Conservation (phyloP, 1,284 basidiomycete species). For the Irpex lacteus region DNA sequence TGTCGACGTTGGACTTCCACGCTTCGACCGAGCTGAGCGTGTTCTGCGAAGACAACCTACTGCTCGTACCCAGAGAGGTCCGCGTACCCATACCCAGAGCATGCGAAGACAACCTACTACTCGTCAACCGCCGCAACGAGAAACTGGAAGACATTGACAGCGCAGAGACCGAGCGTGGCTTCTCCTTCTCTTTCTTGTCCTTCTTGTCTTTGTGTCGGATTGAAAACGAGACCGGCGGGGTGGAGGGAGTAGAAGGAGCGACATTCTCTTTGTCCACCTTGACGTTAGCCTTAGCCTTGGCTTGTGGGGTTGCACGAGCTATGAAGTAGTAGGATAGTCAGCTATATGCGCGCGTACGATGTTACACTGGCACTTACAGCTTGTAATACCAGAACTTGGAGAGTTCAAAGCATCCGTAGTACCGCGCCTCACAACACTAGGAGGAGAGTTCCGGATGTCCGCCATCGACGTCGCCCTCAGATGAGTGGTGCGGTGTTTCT, state of each 20-base stretch:
- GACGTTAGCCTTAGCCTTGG: constrained; percentile 7
- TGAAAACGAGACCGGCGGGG: too few relatives aligned
- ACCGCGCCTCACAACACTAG: too few relatives aligned
- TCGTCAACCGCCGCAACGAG: neutral
- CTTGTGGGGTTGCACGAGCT: neutral
- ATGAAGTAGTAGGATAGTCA: too few relatives aligned
- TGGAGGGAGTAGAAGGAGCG: neutral
- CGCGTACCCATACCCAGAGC: neutral
- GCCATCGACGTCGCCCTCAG: constrained; percentile 31
- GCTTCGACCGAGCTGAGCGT: too few relatives aligned
- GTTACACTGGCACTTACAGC: too few relatives aligned
- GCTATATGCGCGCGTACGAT: too few relatives aligned
- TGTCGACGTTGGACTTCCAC: too few relatives aligned
- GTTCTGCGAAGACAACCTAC: too few relatives aligned
- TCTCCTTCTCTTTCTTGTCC: neutral
- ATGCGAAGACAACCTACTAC: constrained; percentile 1
- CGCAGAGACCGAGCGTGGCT: constrained; percentile 12
- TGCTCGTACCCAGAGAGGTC: too few relatives aligned
- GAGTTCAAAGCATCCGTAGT: too few relatives aligned
- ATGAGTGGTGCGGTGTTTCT: constrained; percentile 35
- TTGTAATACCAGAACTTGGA: too few relatives aligned
- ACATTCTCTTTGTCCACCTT: constrained; percentile 19
- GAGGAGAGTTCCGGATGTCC: constrained; percentile 36
- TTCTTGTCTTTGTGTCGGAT: too few relatives aligned
- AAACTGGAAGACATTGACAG: neutral